Conservation (phyloP, 768 basidiomycete species). For the Pleurotus djamor region DNA sequence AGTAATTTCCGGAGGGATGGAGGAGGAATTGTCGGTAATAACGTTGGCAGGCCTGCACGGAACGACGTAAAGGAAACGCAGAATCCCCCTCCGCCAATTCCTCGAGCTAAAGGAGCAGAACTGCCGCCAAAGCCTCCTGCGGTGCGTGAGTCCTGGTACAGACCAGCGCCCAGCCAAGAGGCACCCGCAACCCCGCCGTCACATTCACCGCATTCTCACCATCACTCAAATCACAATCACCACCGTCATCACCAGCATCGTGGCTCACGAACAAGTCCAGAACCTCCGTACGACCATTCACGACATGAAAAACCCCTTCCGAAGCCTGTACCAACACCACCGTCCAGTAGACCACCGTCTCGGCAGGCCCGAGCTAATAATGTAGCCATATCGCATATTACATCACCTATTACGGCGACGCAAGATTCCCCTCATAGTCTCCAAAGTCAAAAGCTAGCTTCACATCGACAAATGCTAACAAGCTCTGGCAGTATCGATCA, state of each 20-base stretch:
- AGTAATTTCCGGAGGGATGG: conserved; percentile 10
- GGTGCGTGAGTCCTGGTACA: conserved; percentile 3
- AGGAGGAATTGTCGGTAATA: background rate
- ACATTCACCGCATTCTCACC: background rate
- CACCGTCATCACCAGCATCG: background rate
- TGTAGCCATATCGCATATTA: conserved; percentile 1
- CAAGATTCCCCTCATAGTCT: background rate
- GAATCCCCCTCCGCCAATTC: background rate
- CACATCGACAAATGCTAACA: background rate
- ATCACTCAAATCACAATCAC: background rate
- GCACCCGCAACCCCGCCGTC: background rate
- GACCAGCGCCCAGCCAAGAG: background rate
- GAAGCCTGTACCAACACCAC: conserved; percentile 4
- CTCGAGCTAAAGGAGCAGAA: background rate
- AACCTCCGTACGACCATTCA: background rate
- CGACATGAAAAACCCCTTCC: conserved; percentile 5
- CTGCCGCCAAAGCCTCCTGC: background rate
- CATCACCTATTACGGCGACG: background rate
- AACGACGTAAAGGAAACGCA: conserved; percentile 1
- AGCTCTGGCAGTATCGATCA: background rate
- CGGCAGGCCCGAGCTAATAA: conserved; percentile 4
- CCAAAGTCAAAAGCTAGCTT: conserved; percentile 1
- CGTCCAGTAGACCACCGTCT: background rate
- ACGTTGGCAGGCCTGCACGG: background rate
- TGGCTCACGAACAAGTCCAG: background rate